phyloP scores from a whole-genome alignment of 495 filamentous ascomycete genomes.

The Penicillium antarcticum region DNA sequence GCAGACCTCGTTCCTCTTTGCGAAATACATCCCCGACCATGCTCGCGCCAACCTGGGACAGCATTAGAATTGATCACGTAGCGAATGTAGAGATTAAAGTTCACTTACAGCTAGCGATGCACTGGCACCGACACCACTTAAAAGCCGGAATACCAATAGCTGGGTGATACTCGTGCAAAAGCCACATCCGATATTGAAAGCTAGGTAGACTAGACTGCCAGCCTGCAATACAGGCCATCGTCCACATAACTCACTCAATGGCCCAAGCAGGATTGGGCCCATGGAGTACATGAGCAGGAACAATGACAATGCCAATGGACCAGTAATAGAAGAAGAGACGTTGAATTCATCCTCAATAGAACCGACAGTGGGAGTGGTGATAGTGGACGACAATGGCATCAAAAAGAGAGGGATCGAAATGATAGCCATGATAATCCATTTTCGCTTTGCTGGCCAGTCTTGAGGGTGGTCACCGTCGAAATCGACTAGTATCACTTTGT shows the following conservation, averaged over 20 bases:
- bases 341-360: slow-evolving; percentile 51
- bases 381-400: slow-evolving; percentile 49
- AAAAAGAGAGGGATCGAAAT: slow-evolving; percentile 9
- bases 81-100: neutral
- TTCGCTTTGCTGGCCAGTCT: slow-evolving; percentile 7
- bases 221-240: slow-evolving; percentile 48
- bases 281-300: slow-evolving; percentile 44
- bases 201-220: slow-evolving; percentile 49
- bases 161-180: slow-evolving; percentile 43
- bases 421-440: slow-evolving; percentile 7
- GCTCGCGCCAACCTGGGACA: slow-evolving; percentile 5
- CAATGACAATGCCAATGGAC: slow-evolving; percentile 48
- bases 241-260: slow-evolving; percentile 59
- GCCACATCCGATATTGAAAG: slow-evolving; percentile 53
- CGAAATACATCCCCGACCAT: slow-evolving; percentile 52
- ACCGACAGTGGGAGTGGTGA: slow-evolving; percentile 58
- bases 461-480: slow-evolving; percentile 10
- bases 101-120: slow-evolving; percentile 23
- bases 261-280: slow-evolving; percentile 52
- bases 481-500: slow-evolving; percentile 1
- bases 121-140: slow-evolving; percentile 1
- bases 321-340: slow-evolving; percentile 46
- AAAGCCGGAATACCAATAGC: slow-evolving; percentile 38
- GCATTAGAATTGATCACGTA: neutral
- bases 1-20: slow-evolving; percentile 56